A percentile compares a stretch with the other conserved stretches of the same genome.
Evolutionary conservation across 177 flowering plant species (phyloP).

Genomic region (Vitis hybrid): DNA sequence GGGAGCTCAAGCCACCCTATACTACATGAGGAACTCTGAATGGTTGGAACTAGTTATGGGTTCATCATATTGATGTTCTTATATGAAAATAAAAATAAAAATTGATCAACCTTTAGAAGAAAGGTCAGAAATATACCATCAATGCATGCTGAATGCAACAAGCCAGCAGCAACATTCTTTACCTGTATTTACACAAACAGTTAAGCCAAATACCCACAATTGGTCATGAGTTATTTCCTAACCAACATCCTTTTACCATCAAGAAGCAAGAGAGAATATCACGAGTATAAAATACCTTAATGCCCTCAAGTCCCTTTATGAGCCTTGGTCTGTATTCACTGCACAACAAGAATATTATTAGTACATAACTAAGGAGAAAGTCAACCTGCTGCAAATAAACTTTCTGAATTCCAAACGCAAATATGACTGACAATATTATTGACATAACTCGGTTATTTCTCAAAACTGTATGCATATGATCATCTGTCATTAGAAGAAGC

Average conservation of each 20-base stretch:
- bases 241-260: neutral
- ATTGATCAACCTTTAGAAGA: neutral
- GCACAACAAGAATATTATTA: constrained; percentile 18
- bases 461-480: too few relatives aligned
- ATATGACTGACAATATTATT: neutral
- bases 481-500: too few relatives aligned
- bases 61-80: too few relatives aligned
- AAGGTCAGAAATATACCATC: constrained; percentile 48
- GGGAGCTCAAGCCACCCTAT: too few relatives aligned
- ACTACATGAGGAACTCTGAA: too few relatives aligned
- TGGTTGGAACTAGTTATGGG: too few relatives aligned
- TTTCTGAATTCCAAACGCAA: neutral
- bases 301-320: constrained; percentile 66
- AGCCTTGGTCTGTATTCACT: constrained; percentile 94
- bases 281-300: constrained; percentile 47
- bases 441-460: too few relatives aligned
- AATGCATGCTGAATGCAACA: constrained; percentile 85
- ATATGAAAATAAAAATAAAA: neutral
- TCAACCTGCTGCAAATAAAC: neutral
- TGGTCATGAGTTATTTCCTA: neutral
- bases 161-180: constrained; percentile 75
- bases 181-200: constrained; percentile 41
- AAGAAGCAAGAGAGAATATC: constrained; percentile 4
- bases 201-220: constrained; percentile 7
- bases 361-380: neutral